A percentile compares a stretch with the other conserved stretches of the same genome.
Conservation (phyloP, 441 rosid species). For the Biscutella auriculata region DNA sequence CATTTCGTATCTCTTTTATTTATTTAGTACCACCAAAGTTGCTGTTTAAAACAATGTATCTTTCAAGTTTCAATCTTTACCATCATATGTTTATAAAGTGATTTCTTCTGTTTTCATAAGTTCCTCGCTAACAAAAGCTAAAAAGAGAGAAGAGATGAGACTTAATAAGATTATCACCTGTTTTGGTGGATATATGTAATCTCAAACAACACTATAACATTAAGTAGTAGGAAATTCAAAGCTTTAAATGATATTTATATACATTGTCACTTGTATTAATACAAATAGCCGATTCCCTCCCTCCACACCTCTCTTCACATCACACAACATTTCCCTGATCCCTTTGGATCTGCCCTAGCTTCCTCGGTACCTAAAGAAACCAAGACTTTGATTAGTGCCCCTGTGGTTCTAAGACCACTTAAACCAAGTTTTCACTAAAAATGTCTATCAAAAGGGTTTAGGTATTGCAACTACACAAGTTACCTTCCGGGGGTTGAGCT, state of each 20-base stretch:
- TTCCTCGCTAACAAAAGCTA: too few relatives aligned
- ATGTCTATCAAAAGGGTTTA: neutral
- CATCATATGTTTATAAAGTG: too few relatives aligned
- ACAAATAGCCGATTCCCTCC: slow-evolving; percentile 11
- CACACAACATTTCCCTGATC: slow-evolving; percentile 64
- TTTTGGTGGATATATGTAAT: slow-evolving; percentile 21
- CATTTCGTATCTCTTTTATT: neutral
- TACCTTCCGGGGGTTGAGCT: slow-evolving; percentile 92
- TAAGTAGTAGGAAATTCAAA: slow-evolving; percentile 13
- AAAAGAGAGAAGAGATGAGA: neutral
- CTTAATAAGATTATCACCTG: slow-evolving; percentile 8
- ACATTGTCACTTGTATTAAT: slow-evolving; percentile 19
- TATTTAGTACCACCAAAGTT: too few relatives aligned
- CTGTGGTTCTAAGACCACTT: neutral
- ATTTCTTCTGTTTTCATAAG: neutral
- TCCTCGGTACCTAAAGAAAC: slow-evolving; percentile 62
- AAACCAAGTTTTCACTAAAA: neutral
- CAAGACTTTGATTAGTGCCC: slow-evolving; percentile 2
- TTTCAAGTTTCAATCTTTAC: neutral
- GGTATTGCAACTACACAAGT: slow-evolving; percentile 14
- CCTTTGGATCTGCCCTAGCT: slow-evolving; percentile 72
- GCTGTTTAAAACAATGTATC: neutral
- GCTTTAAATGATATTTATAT: slow-evolving; percentile 22
- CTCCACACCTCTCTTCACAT: slow-evolving; percentile 27
- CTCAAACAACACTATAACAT: slow-evolving; percentile 38